Evolutionary conservation across 1,284 basidiomycete species (phyloP).

Genomic region (Apiotrichum brassicae): DNA sequence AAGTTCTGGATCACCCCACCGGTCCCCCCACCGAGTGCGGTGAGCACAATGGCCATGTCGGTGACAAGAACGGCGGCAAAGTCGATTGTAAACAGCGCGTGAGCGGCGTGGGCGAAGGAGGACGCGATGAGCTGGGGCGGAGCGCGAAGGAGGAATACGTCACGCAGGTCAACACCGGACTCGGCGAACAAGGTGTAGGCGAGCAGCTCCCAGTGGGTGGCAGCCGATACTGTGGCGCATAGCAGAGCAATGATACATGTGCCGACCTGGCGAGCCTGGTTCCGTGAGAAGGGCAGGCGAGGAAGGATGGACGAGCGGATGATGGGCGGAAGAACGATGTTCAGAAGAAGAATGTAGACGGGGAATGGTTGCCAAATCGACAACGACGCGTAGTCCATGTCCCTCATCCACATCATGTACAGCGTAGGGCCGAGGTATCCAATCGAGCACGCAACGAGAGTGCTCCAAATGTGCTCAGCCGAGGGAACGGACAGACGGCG

Average conservation of each 20-base stretch:
- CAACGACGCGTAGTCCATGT: constrained; percentile 5
- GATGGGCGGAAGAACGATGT: constrained; percentile 8
- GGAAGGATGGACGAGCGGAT: not conserved
- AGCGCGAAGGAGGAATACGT: constrained; percentile 5
- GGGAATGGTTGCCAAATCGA: constrained; percentile 18
- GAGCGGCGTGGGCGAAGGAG: constrained; percentile 1
- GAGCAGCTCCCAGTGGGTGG: constrained; percentile 3
- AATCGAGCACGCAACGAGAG: not conserved
- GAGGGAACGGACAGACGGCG: not conserved
- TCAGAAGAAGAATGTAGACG: constrained; percentile 8
- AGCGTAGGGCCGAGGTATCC: not conserved
- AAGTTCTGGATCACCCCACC: not conserved
- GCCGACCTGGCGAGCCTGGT: not conserved
- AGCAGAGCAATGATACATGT: constrained; percentile 3
- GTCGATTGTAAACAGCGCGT: constrained; percentile 11
- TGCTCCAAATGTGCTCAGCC: constrained; percentile 6
- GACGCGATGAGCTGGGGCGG: not conserved
- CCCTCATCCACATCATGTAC: not conserved
- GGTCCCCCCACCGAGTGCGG: not conserved
- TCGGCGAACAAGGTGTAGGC: not conserved
- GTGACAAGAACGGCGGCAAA: not conserved
- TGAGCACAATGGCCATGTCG: not conserved
- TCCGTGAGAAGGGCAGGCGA: not conserved
- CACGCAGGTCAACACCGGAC: not conserved
- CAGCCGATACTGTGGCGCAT: constrained; percentile 1